These are phyloP conservation scores for Exophiala mesophila DNA, from an alignment of 2,329 filamentous ascomycete genomes.

Conservation along the genomic window DNA sequence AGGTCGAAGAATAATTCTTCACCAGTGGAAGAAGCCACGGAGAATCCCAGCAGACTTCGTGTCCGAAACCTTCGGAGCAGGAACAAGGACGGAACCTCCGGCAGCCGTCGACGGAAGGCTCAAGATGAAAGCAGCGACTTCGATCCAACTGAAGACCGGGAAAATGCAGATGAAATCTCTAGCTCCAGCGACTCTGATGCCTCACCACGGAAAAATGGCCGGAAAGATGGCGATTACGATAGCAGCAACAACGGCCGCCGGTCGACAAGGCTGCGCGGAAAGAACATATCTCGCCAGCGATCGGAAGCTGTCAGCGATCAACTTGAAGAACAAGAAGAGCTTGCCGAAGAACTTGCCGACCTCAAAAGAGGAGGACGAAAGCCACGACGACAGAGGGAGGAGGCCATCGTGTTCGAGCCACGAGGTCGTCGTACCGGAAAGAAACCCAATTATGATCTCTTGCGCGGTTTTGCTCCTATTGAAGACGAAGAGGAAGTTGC, in stretches of 20 bases:
- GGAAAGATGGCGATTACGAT: constrained; percentile 42
- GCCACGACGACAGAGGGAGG: constrained; percentile 28
- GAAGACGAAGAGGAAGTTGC: constrained; percentile 68
- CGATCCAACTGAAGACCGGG: constrained; percentile 54
- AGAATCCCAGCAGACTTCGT: constrained; percentile 28
- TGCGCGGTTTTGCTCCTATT: constrained; percentile 47
- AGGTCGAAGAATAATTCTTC: constrained; percentile 30
- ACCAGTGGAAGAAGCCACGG: constrained; percentile 31
- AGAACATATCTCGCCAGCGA: constrained; percentile 43
- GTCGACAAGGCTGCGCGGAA: constrained; percentile 48
- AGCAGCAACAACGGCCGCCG: constrained; percentile 45
- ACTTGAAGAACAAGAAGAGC: constrained; percentile 44
- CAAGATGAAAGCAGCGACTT: constrained; percentile 59
- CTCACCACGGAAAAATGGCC: constrained; percentile 38
- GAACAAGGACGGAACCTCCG: constrained; percentile 36
- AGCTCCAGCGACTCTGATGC: constrained; percentile 46
- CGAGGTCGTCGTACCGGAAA: constrained; percentile 23
- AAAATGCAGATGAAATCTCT: constrained; percentile 52
- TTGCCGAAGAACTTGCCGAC: constrained; percentile 55
- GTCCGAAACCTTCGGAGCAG: constrained; percentile 30
- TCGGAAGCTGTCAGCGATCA: constrained; percentile 42
- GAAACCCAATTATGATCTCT: constrained; percentile 26
- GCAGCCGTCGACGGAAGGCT: constrained; percentile 42
- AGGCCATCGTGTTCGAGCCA: constrained; percentile 30
- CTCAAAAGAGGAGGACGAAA: constrained; percentile 45